Evolutionary conservation across 176 grass and related monocot genomes (phyloP), one percentile per base, ranked within the genome.

Genomic region (Secale cereale): DNA sequence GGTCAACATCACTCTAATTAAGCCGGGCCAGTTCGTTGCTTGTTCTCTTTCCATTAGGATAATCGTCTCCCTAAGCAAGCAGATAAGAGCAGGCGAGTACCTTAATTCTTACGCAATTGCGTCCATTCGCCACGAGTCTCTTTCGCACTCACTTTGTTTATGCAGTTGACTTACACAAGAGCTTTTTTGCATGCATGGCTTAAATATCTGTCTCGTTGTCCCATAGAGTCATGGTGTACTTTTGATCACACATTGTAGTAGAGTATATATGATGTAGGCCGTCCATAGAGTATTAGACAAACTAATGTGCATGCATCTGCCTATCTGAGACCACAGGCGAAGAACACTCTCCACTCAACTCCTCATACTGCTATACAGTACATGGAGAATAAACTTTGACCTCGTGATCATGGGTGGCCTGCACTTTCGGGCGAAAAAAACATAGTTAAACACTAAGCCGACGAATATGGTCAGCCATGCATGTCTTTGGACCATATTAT

Each of bases 71-170:
- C 64, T 73, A 65, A 79, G 32, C 67, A 66, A 74, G 28, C 63
- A 33, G 28, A 90, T 81, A 86, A 86, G 45, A 74, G 48, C 61
- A 77, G 1, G 45, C 45, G 1, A 77, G 27, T 66, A 74, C 75
- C 89, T 90, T 90, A 87, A 50, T 46, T 90, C 85, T 14, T 84
- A 91, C 89, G 89, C 85, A 70, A 87, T 52, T 25, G 76, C 26
- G 75, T 39, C 36, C 60, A 84, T 84, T 84, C 17, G 85, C 68
- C 60, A 37, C 48, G 59, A 36, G 14, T 84, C 60, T 73, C 76
- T 87, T 90, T 68, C 15, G 25, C 40, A 10, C 71, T 20, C 71
- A 29, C 1, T 70, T 87, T 91, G 63, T 80, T 85, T 85, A 77
- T 82, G 80, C 29, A 40, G 85, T 91, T 91, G 89, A 91, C 85